phyloP scores from a whole-genome alignment of 1,284 basidiomycete species.

The Leccinum griseonigrum region DNA sequence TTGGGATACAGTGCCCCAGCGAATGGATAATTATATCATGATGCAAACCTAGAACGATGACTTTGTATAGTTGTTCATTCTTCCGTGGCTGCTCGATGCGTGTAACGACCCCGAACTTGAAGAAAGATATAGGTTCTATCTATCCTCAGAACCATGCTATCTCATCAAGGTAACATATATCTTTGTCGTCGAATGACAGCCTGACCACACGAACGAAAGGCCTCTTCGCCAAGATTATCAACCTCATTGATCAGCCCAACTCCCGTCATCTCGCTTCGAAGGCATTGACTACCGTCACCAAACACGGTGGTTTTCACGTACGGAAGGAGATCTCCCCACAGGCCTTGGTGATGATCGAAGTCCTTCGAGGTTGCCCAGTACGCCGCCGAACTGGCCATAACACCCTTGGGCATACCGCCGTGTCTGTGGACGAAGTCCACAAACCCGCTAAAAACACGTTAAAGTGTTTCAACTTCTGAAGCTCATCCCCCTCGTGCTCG shows the following conservation, averaged over 20 bases:
- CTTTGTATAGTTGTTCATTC: too few species aligned
- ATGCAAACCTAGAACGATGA: too few species aligned
- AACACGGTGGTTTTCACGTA: conserved; percentile 50
- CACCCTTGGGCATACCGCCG: conserved; percentile 49
- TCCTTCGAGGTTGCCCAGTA: conserved; percentile 45
- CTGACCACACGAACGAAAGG: conserved; percentile 33
- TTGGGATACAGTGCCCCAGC: too few species aligned
- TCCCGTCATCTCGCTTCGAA: conserved; percentile 49
- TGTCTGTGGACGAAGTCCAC: conserved; percentile 39
- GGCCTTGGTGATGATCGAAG: conserved; percentile 36
- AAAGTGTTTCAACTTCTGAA: conserved; percentile 42
- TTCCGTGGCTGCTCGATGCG: too few species aligned
- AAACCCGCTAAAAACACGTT: conserved; percentile 32
- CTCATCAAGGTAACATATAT: conserved; percentile 43
- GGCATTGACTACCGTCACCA: conserved; percentile 53
- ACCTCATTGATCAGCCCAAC: conserved; percentile 46
- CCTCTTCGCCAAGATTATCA: conserved; percentile 48
- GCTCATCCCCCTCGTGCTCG: conserved; percentile 42
- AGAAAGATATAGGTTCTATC: conserved; percentile 18
- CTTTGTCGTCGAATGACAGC: background rate
- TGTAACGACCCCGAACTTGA: too few species aligned
- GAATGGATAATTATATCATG: too few species aligned
- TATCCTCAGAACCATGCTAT: conserved; percentile 52
- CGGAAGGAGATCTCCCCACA: conserved; percentile 49
- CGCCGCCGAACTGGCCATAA: conserved; percentile 46